Evolutionary conservation across 2,329 filamentous ascomycete species (phyloP).

Genomic region (Fusarium sp.): DNA sequence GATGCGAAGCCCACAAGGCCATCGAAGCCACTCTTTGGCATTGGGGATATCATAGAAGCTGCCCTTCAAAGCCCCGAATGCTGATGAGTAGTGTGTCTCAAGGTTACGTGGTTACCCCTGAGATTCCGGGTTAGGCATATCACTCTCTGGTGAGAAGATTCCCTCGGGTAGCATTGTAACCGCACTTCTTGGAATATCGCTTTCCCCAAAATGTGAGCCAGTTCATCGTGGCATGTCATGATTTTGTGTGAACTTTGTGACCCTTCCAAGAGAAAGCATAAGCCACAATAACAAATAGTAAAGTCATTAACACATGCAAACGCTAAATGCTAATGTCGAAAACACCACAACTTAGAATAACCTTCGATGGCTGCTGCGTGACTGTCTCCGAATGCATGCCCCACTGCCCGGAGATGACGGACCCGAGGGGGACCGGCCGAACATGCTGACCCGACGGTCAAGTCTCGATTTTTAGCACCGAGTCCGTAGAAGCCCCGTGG

Average conservation of each 20-base stretch:
- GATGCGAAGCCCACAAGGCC: no score
- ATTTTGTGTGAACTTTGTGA: no score
- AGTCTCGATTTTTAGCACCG: background rate
- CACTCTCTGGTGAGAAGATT: background rate
- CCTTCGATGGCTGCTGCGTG: no score
- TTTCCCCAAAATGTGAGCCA: background rate
- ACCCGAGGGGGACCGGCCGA: background rate
- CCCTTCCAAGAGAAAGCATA: no score
- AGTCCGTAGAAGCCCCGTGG: background rate
- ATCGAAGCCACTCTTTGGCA: background rate
- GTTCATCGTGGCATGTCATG: no score
- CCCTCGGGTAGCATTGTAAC: fast-evolving
- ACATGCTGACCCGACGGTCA: background rate
- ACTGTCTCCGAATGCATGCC: background rate
- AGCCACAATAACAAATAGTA: no score
- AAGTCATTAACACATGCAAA: no score
- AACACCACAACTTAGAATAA: no score
- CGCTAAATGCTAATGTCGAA: no score
- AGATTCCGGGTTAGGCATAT: background rate
- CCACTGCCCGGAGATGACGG: background rate
- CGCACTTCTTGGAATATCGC: background rate
- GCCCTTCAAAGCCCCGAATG: background rate
- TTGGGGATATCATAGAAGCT: background rate
- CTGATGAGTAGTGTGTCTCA: background rate
- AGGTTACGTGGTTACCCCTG: background rate